Conservation (phyloP, 78 protist species). For the Protostelium mycophagum region DNA sequence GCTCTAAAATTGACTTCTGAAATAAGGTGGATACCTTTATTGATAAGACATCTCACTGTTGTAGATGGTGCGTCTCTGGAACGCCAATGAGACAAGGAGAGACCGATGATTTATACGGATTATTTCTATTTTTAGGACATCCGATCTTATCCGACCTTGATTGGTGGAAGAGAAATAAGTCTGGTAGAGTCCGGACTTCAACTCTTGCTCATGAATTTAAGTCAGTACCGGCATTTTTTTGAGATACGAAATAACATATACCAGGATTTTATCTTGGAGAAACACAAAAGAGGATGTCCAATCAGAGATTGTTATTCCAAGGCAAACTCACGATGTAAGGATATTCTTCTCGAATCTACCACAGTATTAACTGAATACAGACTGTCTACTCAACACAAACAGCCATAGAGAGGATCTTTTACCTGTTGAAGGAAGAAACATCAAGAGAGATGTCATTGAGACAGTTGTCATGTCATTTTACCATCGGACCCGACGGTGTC, state of each 20-base stretch:
- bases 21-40: no score
- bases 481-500: not conserved
- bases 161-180: not conserved
- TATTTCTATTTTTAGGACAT: not conserved
- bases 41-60: no score
- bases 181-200: no score
- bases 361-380: no score
- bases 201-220: no score
- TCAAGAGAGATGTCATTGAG: not conserved
- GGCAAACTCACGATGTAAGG: not conserved
- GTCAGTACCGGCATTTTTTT: no score
- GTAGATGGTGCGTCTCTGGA: not conserved
- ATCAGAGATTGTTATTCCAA: not conserved
- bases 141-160: not conserved
- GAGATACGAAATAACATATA: no score
- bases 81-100: not conserved
- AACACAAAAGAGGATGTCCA: not conserved
- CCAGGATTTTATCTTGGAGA: not conserved
- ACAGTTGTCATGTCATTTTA: not conserved
- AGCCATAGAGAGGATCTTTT: not conserved
- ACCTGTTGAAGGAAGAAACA: not conserved
- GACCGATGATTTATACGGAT: not conserved
- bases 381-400: not conserved
- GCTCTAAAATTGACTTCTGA: not conserved
- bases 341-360: no score